phyloP scores from a whole-genome alignment of 2,329 filamentous ascomycete genomes.

The Coniochaeta sp. region DNA sequence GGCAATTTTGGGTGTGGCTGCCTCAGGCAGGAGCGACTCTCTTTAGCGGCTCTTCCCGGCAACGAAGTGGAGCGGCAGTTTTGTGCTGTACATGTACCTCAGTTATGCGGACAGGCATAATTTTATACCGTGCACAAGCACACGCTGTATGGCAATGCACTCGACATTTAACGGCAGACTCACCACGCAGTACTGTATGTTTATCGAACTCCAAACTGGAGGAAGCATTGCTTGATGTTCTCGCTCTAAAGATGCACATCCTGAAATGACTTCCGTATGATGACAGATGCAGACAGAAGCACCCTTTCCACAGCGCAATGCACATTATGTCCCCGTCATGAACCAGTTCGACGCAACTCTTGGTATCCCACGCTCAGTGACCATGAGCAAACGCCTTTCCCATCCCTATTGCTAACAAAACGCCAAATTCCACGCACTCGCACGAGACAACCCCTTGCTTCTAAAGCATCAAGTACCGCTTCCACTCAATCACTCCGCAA shows the following conservation, averaged over 20 bases:
- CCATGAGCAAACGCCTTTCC: neutral
- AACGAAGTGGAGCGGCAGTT: neutral
- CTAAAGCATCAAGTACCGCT: neutral
- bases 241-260: neutral
- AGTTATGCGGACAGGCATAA: neutral
- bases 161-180: no score
- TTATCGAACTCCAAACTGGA: no score
- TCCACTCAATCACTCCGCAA: conserved; percentile 68
- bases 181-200: no score
- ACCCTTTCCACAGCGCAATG: neutral
- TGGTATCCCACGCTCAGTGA: neutral
- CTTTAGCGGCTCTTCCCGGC: neutral
- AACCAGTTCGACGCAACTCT: neutral
- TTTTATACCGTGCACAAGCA: no score
- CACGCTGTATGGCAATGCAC: no score
- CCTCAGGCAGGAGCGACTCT: conserved; percentile 34
- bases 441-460: neutral
- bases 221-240: neutral
- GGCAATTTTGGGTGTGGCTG: conserved; percentile 35
- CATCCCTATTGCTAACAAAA: neutral
- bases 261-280: neutral
- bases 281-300: neutral
- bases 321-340: neutral
- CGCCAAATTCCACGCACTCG: neutral
- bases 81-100: neutral